Evolutionary conservation across 1,139 yeast species (phyloP), one percentile per base, ranked within the genome.

Genomic region (Hyphopichia wangnamkhiaoensis): DNA sequence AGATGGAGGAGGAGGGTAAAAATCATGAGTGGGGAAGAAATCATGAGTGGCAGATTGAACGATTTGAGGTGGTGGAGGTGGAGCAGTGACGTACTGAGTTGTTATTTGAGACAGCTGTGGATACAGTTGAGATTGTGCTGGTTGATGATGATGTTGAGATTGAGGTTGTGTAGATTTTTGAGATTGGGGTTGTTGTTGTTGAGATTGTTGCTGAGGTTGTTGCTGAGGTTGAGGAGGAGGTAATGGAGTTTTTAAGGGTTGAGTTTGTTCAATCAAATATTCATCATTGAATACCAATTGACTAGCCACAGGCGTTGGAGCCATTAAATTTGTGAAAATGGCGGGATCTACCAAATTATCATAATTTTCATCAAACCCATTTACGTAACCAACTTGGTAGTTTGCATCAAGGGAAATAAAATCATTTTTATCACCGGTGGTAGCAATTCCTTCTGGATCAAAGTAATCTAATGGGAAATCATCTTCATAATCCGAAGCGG

Each of bases 401-500:
- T 53, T 56, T 7, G 67, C 45, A 37, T 70, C 76, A 34, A 71
- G 50, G 2, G 63, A 53, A 16, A 71, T 63, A 44, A 60, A 68
- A 23, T 68, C 74, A 24, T 56, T 50, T 9, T 49, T 41, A 16
- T 48, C 37, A 19, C 34, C 47, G 14, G 35, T 35, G 5, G 29
- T 21, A 21, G 24, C 24, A 7, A 21, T 21, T 30, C 36, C 38
- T 27, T 58, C 61, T 26, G 51, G 53, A 35, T 46, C 47, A 50
- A 83, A 75, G 52, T 81, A 83, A 50, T 83, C 90, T 41, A 83
- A 59, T 2, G 90, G 89, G 58, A 83, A 82, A 51, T 82, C 89
- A 47, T 80, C 84, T 41, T 77, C 83, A 34, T 69, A 61, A 18
- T 59, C 63, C 1, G 57, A 48, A 12, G 42, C 40, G 5, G 48